Conservation (phyloP, 441 rosid genomes). For the Syzygium malaccense region DNA sequence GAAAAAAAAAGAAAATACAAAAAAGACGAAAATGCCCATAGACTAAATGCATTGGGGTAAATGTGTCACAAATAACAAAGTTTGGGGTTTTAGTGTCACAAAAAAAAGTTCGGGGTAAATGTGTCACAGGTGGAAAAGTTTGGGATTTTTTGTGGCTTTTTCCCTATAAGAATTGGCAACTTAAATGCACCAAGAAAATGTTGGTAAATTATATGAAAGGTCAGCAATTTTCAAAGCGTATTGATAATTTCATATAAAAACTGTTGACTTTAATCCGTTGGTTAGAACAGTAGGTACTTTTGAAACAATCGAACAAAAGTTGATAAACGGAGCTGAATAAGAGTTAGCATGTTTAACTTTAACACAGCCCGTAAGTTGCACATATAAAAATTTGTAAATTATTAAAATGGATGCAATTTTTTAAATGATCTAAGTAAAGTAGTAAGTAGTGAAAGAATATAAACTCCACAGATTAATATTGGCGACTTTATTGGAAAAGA, state of each 20-base stretch:
- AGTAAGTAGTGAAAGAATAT: not conserved
- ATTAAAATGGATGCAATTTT: not conserved
- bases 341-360: not conserved
- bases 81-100: no score
- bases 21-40: no score
- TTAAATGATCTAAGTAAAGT: not conserved
- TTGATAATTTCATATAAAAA: not conserved
- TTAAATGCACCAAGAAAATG: not conserved
- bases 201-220: not conserved
- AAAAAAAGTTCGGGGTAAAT: no score
- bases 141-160: no score
- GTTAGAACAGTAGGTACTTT: not conserved
- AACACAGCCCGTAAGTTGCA: not conserved
- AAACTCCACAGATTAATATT: not conserved
- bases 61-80: no score
- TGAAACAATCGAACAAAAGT: not conserved
- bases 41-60: no score
- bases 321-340: not conserved
- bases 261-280: not conserved
- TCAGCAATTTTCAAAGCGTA: not conserved
- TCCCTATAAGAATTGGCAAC: not conserved
- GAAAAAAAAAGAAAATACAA: no score
- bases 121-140: no score
- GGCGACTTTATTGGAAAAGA: not conserved
- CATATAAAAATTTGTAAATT: not conserved